Base-by-base conservation (phyloP, 2,329 filamentous ascomycete genomes). In the Alternaria solani region DNA sequence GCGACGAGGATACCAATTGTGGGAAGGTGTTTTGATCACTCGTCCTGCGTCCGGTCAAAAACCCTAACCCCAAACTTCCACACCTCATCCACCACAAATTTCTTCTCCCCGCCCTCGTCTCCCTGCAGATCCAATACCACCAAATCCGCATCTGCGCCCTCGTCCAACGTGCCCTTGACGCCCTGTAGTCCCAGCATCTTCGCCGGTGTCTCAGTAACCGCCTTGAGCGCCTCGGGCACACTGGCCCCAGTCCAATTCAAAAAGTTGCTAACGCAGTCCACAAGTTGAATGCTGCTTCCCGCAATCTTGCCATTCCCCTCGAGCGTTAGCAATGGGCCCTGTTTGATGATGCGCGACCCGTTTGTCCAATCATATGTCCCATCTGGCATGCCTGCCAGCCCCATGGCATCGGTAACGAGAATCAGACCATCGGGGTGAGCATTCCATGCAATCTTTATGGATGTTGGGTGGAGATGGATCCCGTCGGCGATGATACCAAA, bases 401-500 rank as follows among this genome's bases (percentile, higher is more conserved):
- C 89, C 92, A 96, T 96, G 5, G 93, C 93, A 78, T 97, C 94
- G 0, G 94, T 97, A 44, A 97, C 93, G 6, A 97, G 86, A 61
- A 97, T 91, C 71, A 95, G 89, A 0, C 94, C 94, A 5, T 89
- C 86, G 0, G 92, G 93, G 73, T 97, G 92, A 0, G 93, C 89
- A 67, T 92, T 92, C 82, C 90, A 96, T 2, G 94, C 93, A 61
- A 97, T 94, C 77, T 93, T 94, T 79, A 97, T 88, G 0, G 91
- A 92, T 1, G 92, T 94, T 0, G 93, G 91, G 70, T 97, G 93
- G 32, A 97, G 83, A 75, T 97, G 94, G 63, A 96, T 93, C 20
- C 94, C 94, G 74, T 97, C 94, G 4, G 92, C 88, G 62, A 97
- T 97, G 72, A 97, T 87, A 59, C 94, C 94, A 76, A 94, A 97